These are phyloP conservation scores for Sporobolomyces roseus DNA, from an alignment of 768 basidiomycete genomes.

Conservation along the genomic window DNA sequence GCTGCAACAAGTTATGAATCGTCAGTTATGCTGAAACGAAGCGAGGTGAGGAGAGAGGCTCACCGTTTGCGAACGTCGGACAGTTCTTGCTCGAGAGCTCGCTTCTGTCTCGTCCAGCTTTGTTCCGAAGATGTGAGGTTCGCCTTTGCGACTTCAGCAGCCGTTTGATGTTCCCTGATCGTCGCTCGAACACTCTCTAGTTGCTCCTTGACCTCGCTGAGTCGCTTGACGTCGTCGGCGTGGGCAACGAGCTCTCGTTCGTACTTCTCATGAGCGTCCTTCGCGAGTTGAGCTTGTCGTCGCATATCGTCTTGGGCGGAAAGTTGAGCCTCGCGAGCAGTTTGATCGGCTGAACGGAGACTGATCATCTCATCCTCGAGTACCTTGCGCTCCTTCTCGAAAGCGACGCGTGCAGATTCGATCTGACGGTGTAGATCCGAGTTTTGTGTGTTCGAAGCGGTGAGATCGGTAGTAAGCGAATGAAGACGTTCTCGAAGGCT, in stretches of 20 bases:
- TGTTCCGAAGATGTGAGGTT: conserved; percentile 67
- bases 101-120: conserved; percentile 77
- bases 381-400: conserved; percentile 72
- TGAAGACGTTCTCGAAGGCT: conserved; percentile 63
- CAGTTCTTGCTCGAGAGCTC: conserved; percentile 71
- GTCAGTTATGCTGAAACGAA: background rate
- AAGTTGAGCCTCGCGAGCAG: conserved; percentile 61
- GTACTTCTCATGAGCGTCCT: conserved; percentile 77
- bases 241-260: conserved; percentile 76
- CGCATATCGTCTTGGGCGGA: conserved; percentile 57
- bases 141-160: conserved; percentile 68
- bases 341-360: conserved; percentile 68
- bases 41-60: conserved; percentile 35
- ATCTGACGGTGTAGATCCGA: conserved; percentile 62
- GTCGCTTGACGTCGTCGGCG: conserved; percentile 73
- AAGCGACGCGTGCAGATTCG: conserved; percentile 66
- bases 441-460: conserved; percentile 56
- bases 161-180: conserved; percentile 60
- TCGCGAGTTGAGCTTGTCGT: conserved; percentile 63
- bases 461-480: conserved; percentile 56
- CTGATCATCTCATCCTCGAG: conserved; percentile 79
- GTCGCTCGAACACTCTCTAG: conserved; percentile 56
- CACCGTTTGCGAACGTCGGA: conserved; percentile 68
- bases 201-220: conserved; percentile 64
- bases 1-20: no score